Evolutionary conservation across 2,329 filamentous ascomycete genomes (phyloP), one percentile per base, ranked within the genome.

Genomic region (Diplodia sapinea): DNA sequence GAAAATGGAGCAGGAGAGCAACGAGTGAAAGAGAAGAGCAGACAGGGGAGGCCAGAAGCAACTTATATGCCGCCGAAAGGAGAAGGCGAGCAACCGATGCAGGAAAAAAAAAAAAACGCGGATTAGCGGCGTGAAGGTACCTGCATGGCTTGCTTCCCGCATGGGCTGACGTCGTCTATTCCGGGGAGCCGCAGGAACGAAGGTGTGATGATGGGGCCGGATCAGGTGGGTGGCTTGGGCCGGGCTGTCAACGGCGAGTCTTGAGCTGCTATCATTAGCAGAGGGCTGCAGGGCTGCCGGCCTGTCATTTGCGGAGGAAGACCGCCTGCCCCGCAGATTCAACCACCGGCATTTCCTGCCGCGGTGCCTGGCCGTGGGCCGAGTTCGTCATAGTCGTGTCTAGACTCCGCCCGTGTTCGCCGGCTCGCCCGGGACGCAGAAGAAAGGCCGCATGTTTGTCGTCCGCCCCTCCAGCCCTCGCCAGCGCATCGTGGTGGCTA

Each of bases 131-230:
- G n/a, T 36, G 7, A 12, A 20, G 8, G 56, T 47, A 23, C 40
- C 29, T 61, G 57, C 57, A 61, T 61, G 56, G 38, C 40, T 23
- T 38, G 38, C 47, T 23, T 20, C 29, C 56, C 38, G n/a, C 15
- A 38, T 59, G 55, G 55, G 55, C 57, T 50, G 57, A 61, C 57
- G 57, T 50, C 49, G 7, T 17, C 38, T 43, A n/a, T 26, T 49
- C 57, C 57, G 36, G 36, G 47, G 59, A 63, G 59, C 59, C 59
- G 59, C 59, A 63, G 59, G 59, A 36, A 63, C 59, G 56, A 38
- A 40, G 43, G 56, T 29, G 57, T 33, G 57, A 49, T 33, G 57
- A 43, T 9, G 40, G 40, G 40, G 17, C 54, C 20, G 26, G n/a
- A 61, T 61, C 31, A 36, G 43, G 43, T n/a, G 29, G 33, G 59